Conservation (phyloP, 225 moss, liverwort and hornwort species). For the Ulota crispa region DNA sequence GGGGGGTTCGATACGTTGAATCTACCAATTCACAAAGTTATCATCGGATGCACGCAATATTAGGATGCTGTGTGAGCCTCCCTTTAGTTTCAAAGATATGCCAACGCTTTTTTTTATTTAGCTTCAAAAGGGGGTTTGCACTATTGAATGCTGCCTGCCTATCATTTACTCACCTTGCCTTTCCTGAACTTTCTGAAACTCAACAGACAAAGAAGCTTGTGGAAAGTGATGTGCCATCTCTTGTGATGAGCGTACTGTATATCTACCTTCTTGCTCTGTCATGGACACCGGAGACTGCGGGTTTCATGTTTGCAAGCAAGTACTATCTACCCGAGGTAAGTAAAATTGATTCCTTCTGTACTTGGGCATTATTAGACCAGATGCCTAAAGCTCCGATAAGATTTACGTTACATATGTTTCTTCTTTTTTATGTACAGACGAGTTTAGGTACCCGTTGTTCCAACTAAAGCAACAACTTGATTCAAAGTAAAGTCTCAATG, state of each 20-base stretch:
- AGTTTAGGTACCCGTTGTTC: no score
- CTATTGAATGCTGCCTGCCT: background rate
- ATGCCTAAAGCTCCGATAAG: background rate
- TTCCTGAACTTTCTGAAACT: background rate
- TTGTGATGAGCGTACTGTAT: constrained; percentile 64
- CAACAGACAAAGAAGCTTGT: constrained; percentile 74
- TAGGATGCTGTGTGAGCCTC: background rate
- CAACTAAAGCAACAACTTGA: no score
- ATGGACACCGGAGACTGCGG: constrained; percentile 71
- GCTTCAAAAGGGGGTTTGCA: background rate
- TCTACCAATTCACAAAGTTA: no score
- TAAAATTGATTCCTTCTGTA: background rate
- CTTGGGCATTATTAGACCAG: background rate
- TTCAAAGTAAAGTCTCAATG: no score
- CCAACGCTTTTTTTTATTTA: background rate
- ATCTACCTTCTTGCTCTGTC: constrained; percentile 62
- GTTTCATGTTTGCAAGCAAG: constrained; percentile 79
- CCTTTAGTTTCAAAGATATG: background rate
- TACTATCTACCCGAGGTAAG: constrained; percentile 80
- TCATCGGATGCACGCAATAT: background rate
- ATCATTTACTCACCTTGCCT: background rate
- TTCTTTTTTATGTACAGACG: background rate
- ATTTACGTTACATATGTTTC: background rate
- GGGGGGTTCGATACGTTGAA: no score
- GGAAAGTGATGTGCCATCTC: constrained; percentile 63